Evolutionary conservation across 805 yeast genomes (phyloP), one percentile per base, ranked within the genome.

Genomic region (Candida silvicultrix): DNA sequence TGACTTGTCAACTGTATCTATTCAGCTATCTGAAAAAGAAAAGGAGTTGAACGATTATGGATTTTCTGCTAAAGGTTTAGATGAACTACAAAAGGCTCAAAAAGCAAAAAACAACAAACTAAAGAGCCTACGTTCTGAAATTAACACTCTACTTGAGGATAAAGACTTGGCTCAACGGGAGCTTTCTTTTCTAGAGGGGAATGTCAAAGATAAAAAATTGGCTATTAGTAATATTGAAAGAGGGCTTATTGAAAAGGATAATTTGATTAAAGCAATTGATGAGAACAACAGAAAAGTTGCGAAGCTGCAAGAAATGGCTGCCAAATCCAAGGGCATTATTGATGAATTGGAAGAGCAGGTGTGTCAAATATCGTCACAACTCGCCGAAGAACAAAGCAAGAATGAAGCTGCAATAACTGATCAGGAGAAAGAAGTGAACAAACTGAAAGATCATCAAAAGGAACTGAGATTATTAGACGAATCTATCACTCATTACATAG

Each of bases 151-250:
- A 7, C 52, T 51, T 3, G 77, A 74, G 20, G 67, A 68, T 8
- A 73, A 73, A 51, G 84, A 79, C 42, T 45, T 56, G 5, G 59
- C 62, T 9, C 72, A 75, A 22, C 68, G 69, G 38, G 78, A 74
- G 34, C 45, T 75, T 19, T 65, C 68, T 8, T 62, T 68, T 14
- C 51, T 80, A 20, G 84, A 82, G 47, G 71, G 66, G 31, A 62
- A 63, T 32, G 62, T 81, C 14, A 79, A 80, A 47, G 86, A 81
- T 52, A 70, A 73, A 44, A 69, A 70, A 53, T 59, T 83, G 39
- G 54, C 58, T 3, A 74, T 85, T 22, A 76, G 78, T 51, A 71
- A 74, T 39, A 58, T 79, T 46, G 85, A 82, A 54, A 69, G 67
- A 41, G 64, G 78, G 5, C 64, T 78, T 28, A 58, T 71, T 40